Conservation (phyloP, 306 rosid genomes). For the Rosa multiflora region DNA sequence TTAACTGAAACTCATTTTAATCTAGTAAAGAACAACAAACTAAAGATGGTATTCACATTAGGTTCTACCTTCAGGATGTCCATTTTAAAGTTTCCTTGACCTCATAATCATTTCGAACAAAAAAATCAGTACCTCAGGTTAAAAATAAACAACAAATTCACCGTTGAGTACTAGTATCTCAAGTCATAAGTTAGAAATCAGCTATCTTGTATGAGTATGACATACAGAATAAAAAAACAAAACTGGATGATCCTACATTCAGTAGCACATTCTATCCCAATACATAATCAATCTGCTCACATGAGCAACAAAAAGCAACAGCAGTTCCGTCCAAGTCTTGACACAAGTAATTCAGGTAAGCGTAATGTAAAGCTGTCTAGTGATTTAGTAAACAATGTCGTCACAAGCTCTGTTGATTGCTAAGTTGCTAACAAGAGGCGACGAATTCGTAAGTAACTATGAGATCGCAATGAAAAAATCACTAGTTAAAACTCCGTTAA, state of each 20-base stretch:
- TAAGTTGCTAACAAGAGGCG: neutral
- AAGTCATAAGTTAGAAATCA: neutral
- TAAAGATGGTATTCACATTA: too few species aligned
- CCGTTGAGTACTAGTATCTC: neutral
- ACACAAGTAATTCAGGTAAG: neutral
- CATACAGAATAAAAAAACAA: too few species aligned
- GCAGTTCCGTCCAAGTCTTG: neutral
- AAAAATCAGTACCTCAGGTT: neutral
- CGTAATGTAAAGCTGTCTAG: neutral
- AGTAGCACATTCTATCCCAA: neutral
- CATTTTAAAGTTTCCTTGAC: too few species aligned
- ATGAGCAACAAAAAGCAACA: neutral
- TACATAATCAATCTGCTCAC: neutral
- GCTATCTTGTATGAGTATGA: neutral
- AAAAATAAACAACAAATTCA: neutral
- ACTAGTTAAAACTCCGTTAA: neutral
- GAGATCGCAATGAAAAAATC: neutral
- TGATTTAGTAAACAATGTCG: too few species aligned
- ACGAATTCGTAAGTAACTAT: neutral
- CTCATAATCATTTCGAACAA: neutral
- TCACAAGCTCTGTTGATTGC: neutral
- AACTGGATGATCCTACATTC: neutral
- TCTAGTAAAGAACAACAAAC: too few species aligned
- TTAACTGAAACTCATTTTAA: too few species aligned
- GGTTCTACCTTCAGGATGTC: too few species aligned